Conservation (phyloP, 352 stramenopile genomes). For the Peronosclerospora sorghi region DNA sequence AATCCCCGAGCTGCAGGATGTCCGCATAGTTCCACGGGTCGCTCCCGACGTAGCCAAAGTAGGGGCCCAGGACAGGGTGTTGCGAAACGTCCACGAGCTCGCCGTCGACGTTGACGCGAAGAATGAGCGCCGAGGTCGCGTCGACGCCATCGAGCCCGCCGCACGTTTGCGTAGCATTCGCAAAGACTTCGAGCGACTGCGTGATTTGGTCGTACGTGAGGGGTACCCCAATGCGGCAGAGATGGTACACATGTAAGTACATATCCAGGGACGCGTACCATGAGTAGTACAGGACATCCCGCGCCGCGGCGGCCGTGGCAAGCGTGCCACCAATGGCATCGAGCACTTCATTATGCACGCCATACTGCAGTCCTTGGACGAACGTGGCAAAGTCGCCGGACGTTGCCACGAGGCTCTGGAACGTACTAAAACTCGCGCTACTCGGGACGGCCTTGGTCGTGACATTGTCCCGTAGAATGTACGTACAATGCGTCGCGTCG, state of each 20-base stretch:
- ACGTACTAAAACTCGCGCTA: constrained; percentile 35
- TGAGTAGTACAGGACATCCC: constrained; percentile 60
- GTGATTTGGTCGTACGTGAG: constrained; percentile 34
- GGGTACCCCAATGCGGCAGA: constrained; percentile 44
- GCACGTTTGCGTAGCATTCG: constrained; percentile 30
- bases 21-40: constrained; percentile 54
- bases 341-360: constrained; percentile 53
- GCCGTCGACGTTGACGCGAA: constrained; percentile 31
- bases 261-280: constrained; percentile 60
- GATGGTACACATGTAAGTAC: constrained; percentile 52
- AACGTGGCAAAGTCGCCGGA: constrained; percentile 49
- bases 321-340: constrained; percentile 44
- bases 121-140: constrained; percentile 24
- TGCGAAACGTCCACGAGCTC: constrained; percentile 37
- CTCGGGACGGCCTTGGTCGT: constrained; percentile 25
- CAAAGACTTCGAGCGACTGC: constrained; percentile 33
- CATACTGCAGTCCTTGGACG: constrained; percentile 45
- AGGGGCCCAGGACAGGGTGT: constrained; percentile 51
- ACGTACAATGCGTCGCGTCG: constrained; percentile 28
- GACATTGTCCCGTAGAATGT: constrained; percentile 33
- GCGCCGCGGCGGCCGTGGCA: constrained; percentile 33
- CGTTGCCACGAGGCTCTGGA: constrained; percentile 39
- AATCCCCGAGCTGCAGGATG: constrained; percentile 50
- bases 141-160: constrained; percentile 32
- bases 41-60: constrained; percentile 43